These are phyloP conservation scores for Xylaria sp. DNA, from an alignment of 2,329 filamentous ascomycete genomes.

Conservation along the genomic window DNA sequence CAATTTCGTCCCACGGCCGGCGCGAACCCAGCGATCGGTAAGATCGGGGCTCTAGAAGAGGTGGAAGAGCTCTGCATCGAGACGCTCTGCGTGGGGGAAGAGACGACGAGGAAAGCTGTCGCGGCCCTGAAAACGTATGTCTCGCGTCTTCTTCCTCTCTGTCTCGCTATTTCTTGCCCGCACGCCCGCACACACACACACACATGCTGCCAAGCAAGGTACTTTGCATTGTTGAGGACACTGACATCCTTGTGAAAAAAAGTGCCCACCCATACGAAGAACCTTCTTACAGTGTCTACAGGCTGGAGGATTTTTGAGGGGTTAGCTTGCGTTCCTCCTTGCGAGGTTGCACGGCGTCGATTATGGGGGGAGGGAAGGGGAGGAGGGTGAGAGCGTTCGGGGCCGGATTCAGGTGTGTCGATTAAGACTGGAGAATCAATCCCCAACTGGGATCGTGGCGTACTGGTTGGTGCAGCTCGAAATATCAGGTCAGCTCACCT, in stretches of 20 bases:
- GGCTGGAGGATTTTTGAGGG: conserved; percentile 57
- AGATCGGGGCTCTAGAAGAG: conserved; percentile 66
- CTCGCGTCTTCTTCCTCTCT: neutral
- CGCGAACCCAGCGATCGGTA: conserved; percentile 73
- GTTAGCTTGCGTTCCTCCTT: conserved; percentile 13
- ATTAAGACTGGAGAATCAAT: conserved; percentile 1
- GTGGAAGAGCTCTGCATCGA: conserved; percentile 72
- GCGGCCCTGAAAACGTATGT: conserved; percentile 73
- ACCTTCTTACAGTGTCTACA: conserved; percentile 61
- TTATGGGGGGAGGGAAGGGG: neutral
- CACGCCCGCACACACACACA: no score
- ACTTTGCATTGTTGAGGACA: conserved; percentile 1
- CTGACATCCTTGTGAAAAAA: conserved; percentile 14
- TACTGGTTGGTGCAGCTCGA: conserved; percentile 16
- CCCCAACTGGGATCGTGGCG: conserved; percentile 20
- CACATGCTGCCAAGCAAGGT: neutral
- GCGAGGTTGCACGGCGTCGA: conserved; percentile 23
- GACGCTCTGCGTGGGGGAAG: conserved; percentile 69
- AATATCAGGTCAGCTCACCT: conserved; percentile 24
- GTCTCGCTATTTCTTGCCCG: neutral
- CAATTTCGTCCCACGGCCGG: conserved; percentile 73
- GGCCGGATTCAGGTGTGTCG: conserved; percentile 12
- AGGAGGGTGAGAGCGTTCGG: neutral
- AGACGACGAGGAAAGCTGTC: conserved; percentile 67
- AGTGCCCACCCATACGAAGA: conserved; percentile 66